Percentiles rank a stretch among this genome's conserved stretches.
Evolutionary conservation across 306 rosid species (phyloP).

Genomic region (Mimosa bimucronata): DNA sequence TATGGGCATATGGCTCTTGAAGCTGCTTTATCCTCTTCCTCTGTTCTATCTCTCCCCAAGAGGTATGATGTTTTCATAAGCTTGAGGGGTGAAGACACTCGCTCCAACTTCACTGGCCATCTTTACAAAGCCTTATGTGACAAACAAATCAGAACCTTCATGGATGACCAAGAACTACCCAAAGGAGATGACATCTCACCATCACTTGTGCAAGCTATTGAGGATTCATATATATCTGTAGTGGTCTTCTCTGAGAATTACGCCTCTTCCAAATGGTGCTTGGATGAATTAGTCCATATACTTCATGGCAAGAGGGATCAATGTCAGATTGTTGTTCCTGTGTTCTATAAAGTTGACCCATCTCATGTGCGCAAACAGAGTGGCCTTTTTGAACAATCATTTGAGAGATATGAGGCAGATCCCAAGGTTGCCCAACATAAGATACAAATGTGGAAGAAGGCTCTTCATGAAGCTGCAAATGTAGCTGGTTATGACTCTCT

Average conservation of each 20-base stretch:
- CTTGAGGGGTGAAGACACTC: neutral
- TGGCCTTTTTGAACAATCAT: neutral
- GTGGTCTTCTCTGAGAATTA: too few species aligned
- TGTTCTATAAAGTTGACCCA: neutral
- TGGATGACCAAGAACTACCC: too few species aligned
- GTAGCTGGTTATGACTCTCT: neutral
- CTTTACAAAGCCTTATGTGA: too few species aligned
- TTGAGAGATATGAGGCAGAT: neutral
- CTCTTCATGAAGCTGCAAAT: neutral
- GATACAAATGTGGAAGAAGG: neutral
- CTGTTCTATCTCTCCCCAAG: neutral
- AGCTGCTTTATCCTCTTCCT: constrained; percentile 4
- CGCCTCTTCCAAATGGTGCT: neutral
- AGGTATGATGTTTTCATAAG: neutral
- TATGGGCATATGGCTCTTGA: neutral
- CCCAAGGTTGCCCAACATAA: neutral
- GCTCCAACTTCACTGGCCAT: neutral
- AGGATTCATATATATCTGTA: too few species aligned
- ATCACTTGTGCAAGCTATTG: too few species aligned
- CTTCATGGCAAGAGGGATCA: neutral
- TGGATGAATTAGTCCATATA: neutral
- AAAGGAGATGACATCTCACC: too few species aligned
- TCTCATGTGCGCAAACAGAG: neutral
- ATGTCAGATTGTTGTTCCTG: neutral
- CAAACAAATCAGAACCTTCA: too few species aligned